phyloP scores from a whole-genome alignment of 2,329 filamentous ascomycete species.

The Fusarium aywerte region DNA sequence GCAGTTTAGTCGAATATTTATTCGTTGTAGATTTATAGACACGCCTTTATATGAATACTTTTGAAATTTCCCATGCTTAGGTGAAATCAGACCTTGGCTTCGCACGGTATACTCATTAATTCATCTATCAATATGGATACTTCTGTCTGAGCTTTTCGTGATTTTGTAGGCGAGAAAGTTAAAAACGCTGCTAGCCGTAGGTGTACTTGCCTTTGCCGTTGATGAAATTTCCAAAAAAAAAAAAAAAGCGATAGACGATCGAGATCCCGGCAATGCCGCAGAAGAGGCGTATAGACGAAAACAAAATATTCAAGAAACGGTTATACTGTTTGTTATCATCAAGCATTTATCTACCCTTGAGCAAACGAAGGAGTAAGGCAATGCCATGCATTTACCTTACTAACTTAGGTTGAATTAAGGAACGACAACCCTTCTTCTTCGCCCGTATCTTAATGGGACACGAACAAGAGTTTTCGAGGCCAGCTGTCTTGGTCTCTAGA shows the following conservation, averaged over 20 bases:
- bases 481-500: too few species aligned
- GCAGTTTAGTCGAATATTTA: too few species aligned
- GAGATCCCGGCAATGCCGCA: slow-evolving; percentile 22
- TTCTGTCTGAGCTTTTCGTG: not conserved
- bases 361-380: not conserved
- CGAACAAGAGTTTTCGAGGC: too few species aligned
- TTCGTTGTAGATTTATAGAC: not conserved
- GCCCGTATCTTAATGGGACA: not conserved
- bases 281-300: slow-evolving; percentile 2
- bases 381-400: not conserved
- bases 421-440: too few species aligned
- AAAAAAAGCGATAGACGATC: slow-evolving; percentile 27
- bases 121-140: not conserved
- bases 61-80: not conserved
- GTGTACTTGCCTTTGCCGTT: slow-evolving; percentile 24
- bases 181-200: slow-evolving; percentile 2
- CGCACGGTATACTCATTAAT: not conserved
- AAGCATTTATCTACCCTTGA: not conserved
- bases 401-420: not conserved
- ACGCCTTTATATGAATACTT: not conserved
- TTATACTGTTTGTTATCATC: not conserved
- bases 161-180: not conserved
- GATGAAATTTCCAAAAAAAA: slow-evolving; percentile 9
- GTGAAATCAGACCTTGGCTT: not conserved
- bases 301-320: not conserved